Conservation (phyloP, 2,329 filamentous ascomycete species). For the Scorias spongiosa region DNA sequence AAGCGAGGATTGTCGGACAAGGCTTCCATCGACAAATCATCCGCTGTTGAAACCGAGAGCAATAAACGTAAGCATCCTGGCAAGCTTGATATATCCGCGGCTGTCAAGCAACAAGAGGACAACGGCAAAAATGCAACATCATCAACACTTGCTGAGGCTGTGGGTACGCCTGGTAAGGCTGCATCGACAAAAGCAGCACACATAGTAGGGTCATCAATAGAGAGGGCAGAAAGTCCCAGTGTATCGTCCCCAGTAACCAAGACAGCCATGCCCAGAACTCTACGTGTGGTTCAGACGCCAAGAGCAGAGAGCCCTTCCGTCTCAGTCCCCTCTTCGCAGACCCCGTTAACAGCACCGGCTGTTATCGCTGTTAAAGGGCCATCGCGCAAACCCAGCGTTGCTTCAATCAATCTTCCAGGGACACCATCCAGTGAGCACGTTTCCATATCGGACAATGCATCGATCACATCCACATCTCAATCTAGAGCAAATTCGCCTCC, state of each 20-base stretch:
- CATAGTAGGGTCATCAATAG: background rate
- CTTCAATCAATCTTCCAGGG: slow-evolving; percentile 48
- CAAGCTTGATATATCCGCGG: slow-evolving; percentile 32
- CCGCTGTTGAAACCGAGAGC: slow-evolving; percentile 4
- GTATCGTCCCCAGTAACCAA: slow-evolving; percentile 30
- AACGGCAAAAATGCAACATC: slow-evolving; percentile 3
- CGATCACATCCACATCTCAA: slow-evolving; percentile 55
- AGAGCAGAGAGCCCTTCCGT: slow-evolving; percentile 43
- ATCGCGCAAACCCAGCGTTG: slow-evolving; percentile 38
- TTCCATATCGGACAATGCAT: slow-evolving; percentile 53
- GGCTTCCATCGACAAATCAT: background rate
- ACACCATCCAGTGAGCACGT: slow-evolving; percentile 60
- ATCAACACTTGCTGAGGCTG: slow-evolving; percentile 8
- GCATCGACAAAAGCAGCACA: slow-evolving; percentile 3
- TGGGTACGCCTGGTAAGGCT: slow-evolving; percentile 19
- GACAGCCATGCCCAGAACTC: slow-evolving; percentile 42
- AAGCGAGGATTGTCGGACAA: background rate
- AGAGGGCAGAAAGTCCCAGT: slow-evolving; percentile 32
- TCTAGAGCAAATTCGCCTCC: slow-evolving; percentile 58
- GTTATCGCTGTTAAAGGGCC: slow-evolving; percentile 24
- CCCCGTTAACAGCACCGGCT: slow-evolving; percentile 16
- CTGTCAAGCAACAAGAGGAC: slow-evolving; percentile 15
- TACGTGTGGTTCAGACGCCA: slow-evolving; percentile 54
- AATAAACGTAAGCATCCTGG: slow-evolving; percentile 26
- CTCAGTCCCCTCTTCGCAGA: slow-evolving; percentile 18